phyloP scores from a whole-genome alignment of 2,329 filamentous ascomycete genomes.

The Laburnicola sp. region DNA sequence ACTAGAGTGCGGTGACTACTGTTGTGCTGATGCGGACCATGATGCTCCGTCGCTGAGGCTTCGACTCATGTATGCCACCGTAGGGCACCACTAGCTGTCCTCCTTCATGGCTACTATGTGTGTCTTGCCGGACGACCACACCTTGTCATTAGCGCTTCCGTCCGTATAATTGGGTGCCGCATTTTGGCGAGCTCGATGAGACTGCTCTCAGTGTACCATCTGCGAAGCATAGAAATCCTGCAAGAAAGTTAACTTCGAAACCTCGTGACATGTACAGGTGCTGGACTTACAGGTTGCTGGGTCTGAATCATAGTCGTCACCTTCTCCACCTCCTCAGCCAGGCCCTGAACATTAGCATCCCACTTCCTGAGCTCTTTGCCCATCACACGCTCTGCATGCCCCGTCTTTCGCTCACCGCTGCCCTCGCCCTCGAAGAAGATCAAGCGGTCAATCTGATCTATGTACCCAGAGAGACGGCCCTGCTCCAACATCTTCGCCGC shows the following conservation, averaged over 20 bases:
- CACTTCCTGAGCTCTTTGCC: constrained; percentile 78
- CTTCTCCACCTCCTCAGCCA: constrained; percentile 88
- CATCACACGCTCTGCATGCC: constrained; percentile 61
- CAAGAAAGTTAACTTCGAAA: not conserved
- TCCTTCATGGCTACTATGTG: too few relatives aligned
- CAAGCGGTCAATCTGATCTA: constrained; percentile 88
- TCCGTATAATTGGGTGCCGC: too few relatives aligned
- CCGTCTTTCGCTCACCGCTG: constrained; percentile 68
- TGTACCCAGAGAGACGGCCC: constrained; percentile 80
- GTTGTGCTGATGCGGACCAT: too few relatives aligned
- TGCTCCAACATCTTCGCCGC: constrained; percentile 97
- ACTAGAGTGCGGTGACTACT: not conserved
- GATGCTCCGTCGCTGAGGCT: too few relatives aligned
- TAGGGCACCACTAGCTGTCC: too few relatives aligned
- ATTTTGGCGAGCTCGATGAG: not conserved
- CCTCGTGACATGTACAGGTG: not conserved
- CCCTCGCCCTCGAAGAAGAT: constrained; percentile 86
- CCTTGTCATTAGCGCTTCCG: too few relatives aligned
- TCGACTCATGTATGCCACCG: too few relatives aligned
- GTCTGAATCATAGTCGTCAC: constrained; percentile 79
- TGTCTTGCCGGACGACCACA: too few relatives aligned
- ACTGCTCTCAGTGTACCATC: constrained; percentile 36
- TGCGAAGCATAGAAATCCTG: constrained; percentile 38
- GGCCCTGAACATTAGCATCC: constrained; percentile 83
- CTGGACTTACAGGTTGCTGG: constrained; percentile 69